Base-by-base conservation (phyloP, 495 filamentous ascomycete species). In the Neurospora terricola region DNA sequence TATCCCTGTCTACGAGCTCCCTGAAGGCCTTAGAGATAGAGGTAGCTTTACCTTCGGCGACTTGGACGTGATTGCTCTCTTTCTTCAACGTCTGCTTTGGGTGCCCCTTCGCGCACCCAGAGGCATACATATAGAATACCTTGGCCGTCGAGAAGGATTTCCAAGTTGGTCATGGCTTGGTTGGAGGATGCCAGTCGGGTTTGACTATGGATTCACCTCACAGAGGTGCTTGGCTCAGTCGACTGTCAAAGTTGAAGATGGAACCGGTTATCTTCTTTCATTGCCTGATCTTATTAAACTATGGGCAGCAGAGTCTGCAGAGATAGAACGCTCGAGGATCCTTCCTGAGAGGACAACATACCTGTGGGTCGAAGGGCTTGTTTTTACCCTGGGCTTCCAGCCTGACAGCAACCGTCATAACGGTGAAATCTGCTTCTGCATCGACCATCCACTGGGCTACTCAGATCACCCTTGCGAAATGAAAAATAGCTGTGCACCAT, bases 281-380 rank as follows among this genome's bases (percentile, higher is more conserved):
- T 0, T 54, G 2, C 0, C 2, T 12, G 10, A 54, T 14, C 5
- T 59, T 0, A 14, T 23, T 6, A 0, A 3, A 14, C 0, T 1
- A 59, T 14, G 1, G 0, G 5, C 2, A 23, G 0, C 10, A 30
- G 21, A 59, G 23, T 0, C 2, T 12, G 0, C 10, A 30, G 21
- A 59, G 23, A 0, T 27, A 0, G 23, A 59, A 14, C 48, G 11
- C 23, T 59, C 23, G 11, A 30, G 48, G 0, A 1, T 30, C 11
- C 5, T 59, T 14, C 48, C 48, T 16, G 48, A 30, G 23, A 59
- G 12, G 6, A 59, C 48, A 30, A 27, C 23, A 0, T 59, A 59
- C 5, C 23, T 59, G 5, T 59, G 48, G 48, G 5, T 59, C 0
- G 48, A 59, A 30, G 48, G 48, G 1, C 23, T 5, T 30, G 23